phyloP scores from a whole-genome alignment of 805 yeast genomes.

The Cyberlindnera lachancei region DNA sequence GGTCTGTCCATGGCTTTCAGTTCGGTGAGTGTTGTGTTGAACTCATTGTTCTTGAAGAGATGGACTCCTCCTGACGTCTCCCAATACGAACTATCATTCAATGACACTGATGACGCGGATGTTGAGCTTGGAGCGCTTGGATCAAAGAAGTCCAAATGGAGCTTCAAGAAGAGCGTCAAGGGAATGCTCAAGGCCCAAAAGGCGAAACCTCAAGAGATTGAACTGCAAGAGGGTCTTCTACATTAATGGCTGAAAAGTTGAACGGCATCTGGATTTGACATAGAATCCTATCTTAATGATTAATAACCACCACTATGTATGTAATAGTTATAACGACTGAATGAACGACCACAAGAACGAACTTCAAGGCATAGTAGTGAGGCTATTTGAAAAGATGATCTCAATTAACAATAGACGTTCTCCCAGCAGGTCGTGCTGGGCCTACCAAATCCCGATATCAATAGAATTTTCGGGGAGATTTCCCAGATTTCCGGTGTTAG shows the following conservation, averaged over 20 bases:
- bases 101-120: slow-evolving; percentile 10
- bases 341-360: too few relatives aligned
- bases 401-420: background rate
- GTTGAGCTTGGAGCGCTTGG: slow-evolving; percentile 13
- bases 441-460: too few relatives aligned
- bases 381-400: too few relatives aligned
- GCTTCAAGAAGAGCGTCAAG: slow-evolving; percentile 10
- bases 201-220: slow-evolving; percentile 10
- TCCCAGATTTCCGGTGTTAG: too few relatives aligned
- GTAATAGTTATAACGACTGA: too few relatives aligned
- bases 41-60: slow-evolving; percentile 62
- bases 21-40: slow-evolving; percentile 79
- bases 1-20: slow-evolving; percentile 91
- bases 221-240: slow-evolving; percentile 15
- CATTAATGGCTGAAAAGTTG: too few relatives aligned
- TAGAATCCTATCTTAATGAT: too few relatives aligned
- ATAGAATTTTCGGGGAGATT: too few relatives aligned
- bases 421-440: background rate
- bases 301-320: too few relatives aligned
- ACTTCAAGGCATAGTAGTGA: too few relatives aligned
- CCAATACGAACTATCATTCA: background rate
- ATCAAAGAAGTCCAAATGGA: too few relatives aligned
- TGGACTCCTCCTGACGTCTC: slow-evolving; percentile 40
- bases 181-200: slow-evolving; percentile 6
- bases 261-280: too few relatives aligned